Conservation (phyloP, 192 early-diverging fungal species). For the Backusella sp. region DNA sequence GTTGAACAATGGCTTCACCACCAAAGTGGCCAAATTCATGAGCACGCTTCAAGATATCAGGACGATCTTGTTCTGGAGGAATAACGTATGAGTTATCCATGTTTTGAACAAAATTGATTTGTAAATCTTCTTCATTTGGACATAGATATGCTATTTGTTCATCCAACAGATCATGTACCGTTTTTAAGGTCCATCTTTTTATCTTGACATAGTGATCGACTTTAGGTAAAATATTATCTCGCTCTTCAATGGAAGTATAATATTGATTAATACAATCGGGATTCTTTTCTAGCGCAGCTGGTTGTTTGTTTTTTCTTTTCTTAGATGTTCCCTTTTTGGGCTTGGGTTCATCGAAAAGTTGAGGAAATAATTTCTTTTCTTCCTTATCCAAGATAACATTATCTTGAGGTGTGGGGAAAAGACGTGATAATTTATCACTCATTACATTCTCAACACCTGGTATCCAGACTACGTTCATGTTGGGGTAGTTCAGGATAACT, state of each 20-base stretch:
- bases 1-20: not conserved
- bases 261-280: too few relatives aligned
- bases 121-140: not conserved
- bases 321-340: not conserved
- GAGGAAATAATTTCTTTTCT: not conserved
- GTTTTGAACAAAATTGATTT: not conserved
- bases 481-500: not conserved
- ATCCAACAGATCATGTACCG: too few relatives aligned
- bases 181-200: too few relatives aligned
- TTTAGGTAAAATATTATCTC: too few relatives aligned
- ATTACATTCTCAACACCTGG: not conserved
- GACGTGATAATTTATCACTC: not conserved
- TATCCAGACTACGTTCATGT: not conserved
- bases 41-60: not conserved
- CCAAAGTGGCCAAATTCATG: not conserved
- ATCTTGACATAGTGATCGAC: too few relatives aligned
- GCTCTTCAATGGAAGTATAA: too few relatives aligned
- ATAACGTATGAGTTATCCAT: not conserved
- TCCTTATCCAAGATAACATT: not conserved
- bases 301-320: too few relatives aligned
- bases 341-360: not conserved
- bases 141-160: too few relatives aligned
- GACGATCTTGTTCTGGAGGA: not conserved
- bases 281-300: too few relatives aligned
- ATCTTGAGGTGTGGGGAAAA: not conserved